Conservation (phyloP, 352 stramenopile species). For the Blastocystis sp. region DNA sequence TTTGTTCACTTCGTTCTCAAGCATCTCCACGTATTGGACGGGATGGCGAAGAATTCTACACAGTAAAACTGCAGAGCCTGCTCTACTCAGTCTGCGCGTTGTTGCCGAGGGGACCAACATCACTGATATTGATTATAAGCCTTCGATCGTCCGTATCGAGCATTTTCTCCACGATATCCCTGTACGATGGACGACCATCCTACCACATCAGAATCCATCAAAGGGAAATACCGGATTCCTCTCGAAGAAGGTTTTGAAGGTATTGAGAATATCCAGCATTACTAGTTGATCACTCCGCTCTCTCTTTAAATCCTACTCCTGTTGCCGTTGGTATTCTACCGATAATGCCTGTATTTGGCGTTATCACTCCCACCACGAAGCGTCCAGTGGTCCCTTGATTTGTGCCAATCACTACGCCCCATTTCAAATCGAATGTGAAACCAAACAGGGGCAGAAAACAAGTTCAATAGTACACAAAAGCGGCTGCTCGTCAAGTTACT, state of each 20-base stretch:
- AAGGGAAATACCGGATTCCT: neutral
- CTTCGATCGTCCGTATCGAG: slow-evolving; percentile 71
- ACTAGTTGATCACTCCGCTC: neutral
- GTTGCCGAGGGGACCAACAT: slow-evolving; percentile 84
- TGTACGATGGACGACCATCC: slow-evolving; percentile 42
- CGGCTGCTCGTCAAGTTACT: neutral
- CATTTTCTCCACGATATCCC: slow-evolving; percentile 44
- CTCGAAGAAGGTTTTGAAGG: slow-evolving; percentile 45
- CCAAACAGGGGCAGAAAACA: slow-evolving; percentile 1
- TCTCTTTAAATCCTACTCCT: too few species aligned
- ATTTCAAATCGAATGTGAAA: slow-evolving; percentile 1
- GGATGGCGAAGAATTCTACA: slow-evolving; percentile 77
- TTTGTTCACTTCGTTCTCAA: slow-evolving; percentile 74
- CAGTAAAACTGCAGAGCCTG: slow-evolving; percentile 70
- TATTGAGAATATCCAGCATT: slow-evolving; percentile 51
- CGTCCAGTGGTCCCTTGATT: neutral
- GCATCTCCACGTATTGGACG: slow-evolving; percentile 80
- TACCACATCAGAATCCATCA: neutral
- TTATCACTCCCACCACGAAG: neutral
- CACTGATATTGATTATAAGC: slow-evolving; percentile 83
- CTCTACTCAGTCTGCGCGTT: slow-evolving; percentile 79
- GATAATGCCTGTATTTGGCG: neutral
- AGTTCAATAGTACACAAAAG: neutral
- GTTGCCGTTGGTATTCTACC: neutral
- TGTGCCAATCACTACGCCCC: neutral